These are phyloP conservation scores for Leptographium procerum DNA, from an alignment of 2,329 filamentous ascomycete species.

Conservation along the genomic window DNA sequence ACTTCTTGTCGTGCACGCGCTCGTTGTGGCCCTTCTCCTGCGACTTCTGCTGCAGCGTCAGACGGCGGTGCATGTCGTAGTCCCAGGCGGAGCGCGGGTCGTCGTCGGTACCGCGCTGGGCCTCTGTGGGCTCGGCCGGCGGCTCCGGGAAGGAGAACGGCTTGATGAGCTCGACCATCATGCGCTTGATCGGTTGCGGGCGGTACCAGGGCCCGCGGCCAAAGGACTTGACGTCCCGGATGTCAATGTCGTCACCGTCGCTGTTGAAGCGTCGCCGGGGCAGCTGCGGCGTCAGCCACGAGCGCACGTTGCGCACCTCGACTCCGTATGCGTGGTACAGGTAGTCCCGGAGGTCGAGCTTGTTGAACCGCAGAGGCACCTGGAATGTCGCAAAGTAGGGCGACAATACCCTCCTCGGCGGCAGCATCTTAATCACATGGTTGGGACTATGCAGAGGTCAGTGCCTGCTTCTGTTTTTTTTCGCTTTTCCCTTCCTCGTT, in stretches of 20 bases:
- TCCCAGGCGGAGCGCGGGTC: constrained; percentile 43
- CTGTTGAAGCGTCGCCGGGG: constrained; percentile 41
- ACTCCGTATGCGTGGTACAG: constrained; percentile 78
- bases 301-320: constrained; percentile 60
- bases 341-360: constrained; percentile 93
- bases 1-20: constrained; percentile 6
- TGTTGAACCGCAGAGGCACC: constrained; percentile 86
- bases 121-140: constrained; percentile 40
- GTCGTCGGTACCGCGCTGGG: constrained; percentile 8
- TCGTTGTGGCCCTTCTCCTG: constrained; percentile 10
- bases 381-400: constrained; percentile 80
- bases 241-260: neutral
- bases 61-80: constrained; percentile 38
- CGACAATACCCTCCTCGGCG: constrained; percentile 55
- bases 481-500: neutral
- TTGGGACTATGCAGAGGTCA: constrained; percentile 50
- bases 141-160: constrained; percentile 80
- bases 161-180: constrained; percentile 81
- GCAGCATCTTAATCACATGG: constrained; percentile 69
- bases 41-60: constrained; percentile 19
- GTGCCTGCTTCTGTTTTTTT: no score
- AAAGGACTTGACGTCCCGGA: neutral
- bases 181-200: constrained; percentile 69
- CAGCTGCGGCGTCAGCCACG: constrained; percentile 61
- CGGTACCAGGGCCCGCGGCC: constrained; percentile 50